These are phyloP conservation scores for Eimeria praecox DNA, from an alignment of 169 alveolate species.

Conservation along the genomic window DNA sequence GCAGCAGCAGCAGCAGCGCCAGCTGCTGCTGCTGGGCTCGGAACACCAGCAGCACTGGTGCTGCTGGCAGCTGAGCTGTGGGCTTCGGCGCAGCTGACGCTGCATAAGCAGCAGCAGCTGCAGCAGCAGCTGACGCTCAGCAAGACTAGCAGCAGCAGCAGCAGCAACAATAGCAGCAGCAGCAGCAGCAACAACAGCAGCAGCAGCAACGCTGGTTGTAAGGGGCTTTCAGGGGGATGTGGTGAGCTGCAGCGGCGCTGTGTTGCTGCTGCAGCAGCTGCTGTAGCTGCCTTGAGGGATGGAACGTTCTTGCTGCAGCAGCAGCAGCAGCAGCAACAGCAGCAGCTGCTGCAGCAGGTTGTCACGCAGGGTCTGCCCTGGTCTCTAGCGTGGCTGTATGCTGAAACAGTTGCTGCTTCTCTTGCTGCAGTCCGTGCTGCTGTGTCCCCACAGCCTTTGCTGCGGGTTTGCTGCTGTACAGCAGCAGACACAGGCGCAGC, in stretches of 20 bases:
- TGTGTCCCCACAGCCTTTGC: not conserved
- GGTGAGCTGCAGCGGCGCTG: conserved; percentile 45
- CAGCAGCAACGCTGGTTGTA: not conserved
- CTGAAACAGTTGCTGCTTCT: conserved; percentile 28
- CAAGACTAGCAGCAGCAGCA: conserved; percentile 14
- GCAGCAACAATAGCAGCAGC: not conserved
- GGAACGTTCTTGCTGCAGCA: conserved; percentile 49
- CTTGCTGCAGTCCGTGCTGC: conserved; percentile 20
- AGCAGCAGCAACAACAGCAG: conserved; percentile 1
- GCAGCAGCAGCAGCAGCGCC: conserved; percentile 37
- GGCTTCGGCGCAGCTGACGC: conserved; percentile 11
- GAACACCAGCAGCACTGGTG: conserved; percentile 37
- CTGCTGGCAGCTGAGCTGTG: conserved; percentile 58
- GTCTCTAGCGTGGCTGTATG: conserved; percentile 44
- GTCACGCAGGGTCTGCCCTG: conserved; percentile 30
- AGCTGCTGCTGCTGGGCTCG: conserved; percentile 26
- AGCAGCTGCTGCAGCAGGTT: conserved; percentile 41
- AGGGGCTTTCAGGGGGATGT: not conserved
- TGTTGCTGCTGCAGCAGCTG: conserved; percentile 38
- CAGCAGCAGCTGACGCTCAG: not conserved
- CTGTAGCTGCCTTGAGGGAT: conserved; percentile 47
- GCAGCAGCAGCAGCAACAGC: conserved; percentile 25
- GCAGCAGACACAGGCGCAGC: not conserved
- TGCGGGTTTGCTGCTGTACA: not conserved
- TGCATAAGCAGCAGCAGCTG: conserved; percentile 21